Evolutionary conservation across 2,329 filamentous ascomycete genomes (phyloP).

Genomic region (Dactylonectria macrodidyma): DNA sequence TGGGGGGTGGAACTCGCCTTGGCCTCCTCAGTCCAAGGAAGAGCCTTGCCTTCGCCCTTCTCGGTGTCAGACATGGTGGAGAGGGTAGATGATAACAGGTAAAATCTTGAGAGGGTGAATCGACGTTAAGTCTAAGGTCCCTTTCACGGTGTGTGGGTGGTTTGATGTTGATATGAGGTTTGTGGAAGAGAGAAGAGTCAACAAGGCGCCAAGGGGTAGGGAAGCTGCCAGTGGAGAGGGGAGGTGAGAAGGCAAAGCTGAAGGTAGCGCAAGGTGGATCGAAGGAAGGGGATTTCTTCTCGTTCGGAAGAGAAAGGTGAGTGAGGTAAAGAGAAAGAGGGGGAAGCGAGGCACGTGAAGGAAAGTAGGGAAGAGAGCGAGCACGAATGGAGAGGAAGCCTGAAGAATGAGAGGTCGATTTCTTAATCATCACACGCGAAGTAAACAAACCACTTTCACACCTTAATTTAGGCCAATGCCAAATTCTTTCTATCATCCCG

Average conservation of each 20-base stretch:
- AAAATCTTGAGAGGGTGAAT: neutral
- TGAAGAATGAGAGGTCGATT: neutral
- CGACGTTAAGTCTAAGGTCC: neutral
- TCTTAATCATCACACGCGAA: neutral
- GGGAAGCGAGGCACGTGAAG: neutral
- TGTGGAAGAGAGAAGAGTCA: neutral
- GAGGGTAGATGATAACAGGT: neutral
- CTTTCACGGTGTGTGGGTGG: neutral
- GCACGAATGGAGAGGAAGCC: neutral
- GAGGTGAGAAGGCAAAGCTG: neutral
- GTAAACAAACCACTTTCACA: neutral
- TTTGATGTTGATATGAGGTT: neutral
- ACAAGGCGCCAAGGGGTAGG: too few relatives aligned
- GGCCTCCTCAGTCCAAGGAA: conserved; percentile 56
- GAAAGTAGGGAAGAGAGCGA: neutral
- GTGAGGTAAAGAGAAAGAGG: conserved; percentile 1
- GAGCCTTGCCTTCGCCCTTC: conserved; percentile 41
- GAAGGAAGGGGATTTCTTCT: neutral
- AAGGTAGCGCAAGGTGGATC: neutral
- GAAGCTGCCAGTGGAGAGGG: neutral
- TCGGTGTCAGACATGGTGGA: conserved; percentile 46
- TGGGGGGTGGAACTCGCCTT: conserved; percentile 45
- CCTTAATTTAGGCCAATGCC: neutral
- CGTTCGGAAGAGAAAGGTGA: neutral
- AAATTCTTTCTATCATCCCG: neutral